A percentile compares a stretch with the other conserved stretches of the same genome.
phyloP scores from a whole-genome alignment of 805 yeast species.

The Ogataea polymorpha region DNA sequence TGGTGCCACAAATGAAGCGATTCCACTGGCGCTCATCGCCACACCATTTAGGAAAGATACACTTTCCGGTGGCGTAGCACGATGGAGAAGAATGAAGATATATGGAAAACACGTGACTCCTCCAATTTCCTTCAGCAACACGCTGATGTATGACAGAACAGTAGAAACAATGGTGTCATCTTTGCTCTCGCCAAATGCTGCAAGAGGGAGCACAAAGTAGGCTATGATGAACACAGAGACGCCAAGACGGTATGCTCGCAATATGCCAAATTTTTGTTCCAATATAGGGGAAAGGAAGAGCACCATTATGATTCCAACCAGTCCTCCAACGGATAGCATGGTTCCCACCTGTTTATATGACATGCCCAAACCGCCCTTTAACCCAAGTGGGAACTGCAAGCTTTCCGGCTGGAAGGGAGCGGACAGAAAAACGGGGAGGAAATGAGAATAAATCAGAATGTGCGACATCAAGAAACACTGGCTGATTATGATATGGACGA shows the following conservation, averaged over 20 bases:
- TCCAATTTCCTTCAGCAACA: conserved; percentile 28
- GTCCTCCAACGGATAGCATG: conserved; percentile 50
- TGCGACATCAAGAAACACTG: conserved; percentile 45
- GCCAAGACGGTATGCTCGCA: conserved; percentile 41
- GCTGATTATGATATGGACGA: conserved; percentile 33
- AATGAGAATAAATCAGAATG: conserved; percentile 46
- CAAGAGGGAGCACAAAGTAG: conserved; percentile 45
- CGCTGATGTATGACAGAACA: conserved; percentile 28
- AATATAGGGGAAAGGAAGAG: conserved; percentile 48
- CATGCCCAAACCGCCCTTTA: conserved; percentile 53
- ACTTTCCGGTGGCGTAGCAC: conserved; percentile 50
- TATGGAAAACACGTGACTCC: conserved; percentile 51
- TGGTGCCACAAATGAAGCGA: conserved; percentile 57
- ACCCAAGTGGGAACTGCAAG: conserved; percentile 45
- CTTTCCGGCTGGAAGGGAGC: conserved; percentile 24
- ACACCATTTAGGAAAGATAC: conserved; percentile 59
- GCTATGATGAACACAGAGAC: conserved; percentile 42
- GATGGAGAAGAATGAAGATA: conserved; percentile 49
- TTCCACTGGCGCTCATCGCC: conserved; percentile 48
- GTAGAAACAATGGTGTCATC: conserved; percentile 3
- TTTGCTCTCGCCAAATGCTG: conserved; percentile 37
- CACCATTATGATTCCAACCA: conserved; percentile 48
- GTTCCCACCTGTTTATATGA: conserved; percentile 45
- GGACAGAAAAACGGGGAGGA: conserved; percentile 53
- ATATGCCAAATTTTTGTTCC: conserved; percentile 45